Base-by-base conservation (phyloP, 768 basidiomycete species). In the Tylopilus vinaceipallidus region DNA sequence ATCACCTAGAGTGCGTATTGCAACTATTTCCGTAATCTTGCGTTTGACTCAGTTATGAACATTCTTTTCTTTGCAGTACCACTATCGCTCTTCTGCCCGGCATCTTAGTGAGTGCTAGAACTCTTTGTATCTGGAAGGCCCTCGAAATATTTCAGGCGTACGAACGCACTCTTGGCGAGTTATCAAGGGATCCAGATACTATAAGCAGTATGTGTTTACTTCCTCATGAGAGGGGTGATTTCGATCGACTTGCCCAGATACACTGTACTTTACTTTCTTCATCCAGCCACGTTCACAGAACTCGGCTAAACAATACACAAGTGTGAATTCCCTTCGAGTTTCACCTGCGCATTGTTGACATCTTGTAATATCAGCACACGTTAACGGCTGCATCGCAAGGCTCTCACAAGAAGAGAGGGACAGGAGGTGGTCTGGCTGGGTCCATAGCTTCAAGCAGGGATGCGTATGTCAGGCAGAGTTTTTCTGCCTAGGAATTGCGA, bases 1-100 rank as follows among this genome's bases (percentile, higher is more conserved):
- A 51, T 35, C 50, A 47, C 24, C 47, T 49, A 2, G 50, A 49
- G 50, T 51, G 24, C 17, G 47, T 49, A n/a, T 16, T 4, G 6
- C 12, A 12, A 29, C 6, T 6, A 29, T 8, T 23, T 23, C 4
- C 27, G 9, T 8, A n/a, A 10, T 16, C n/a, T n/a, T n/a, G n/a
- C 30, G 0, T 3, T 39, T 48, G n/a, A 26, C 11, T 49, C 16
- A 50, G 13, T 2, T 6, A n/a, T 3, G 16, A 10, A 7, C 11
- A 20, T 23, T 14, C 14, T 26, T 16, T 22, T 27, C 6, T 12
- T 6, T 12, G 3, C 30, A 50, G 50, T 26, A 23, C 39, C 2
- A 47, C 40, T 6, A 49, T 50, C 16, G 6, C 39, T 17, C 32
- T 50, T 20, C 20, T 40, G 3, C 50, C 50, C 34, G 48, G 50